Base-by-base conservation (phyloP, 202 grass and related monocot genomes). In the Setaria viridis region DNA sequence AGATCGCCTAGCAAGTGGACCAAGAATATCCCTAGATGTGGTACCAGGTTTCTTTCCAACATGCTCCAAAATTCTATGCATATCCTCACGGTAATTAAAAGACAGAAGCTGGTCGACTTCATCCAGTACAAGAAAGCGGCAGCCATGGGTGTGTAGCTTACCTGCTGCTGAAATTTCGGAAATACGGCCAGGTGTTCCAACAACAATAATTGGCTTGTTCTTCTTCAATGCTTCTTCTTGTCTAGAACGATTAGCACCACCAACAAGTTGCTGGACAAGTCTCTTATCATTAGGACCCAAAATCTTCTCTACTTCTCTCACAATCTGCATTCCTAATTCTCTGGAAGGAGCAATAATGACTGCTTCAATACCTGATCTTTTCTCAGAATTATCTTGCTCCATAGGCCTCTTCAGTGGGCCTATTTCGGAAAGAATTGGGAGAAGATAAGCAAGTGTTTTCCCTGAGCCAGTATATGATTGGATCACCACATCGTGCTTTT, bases 171-270 rank as follows among this genome's bases (percentile, higher is more conserved):
- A 99, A 78, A 99, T 92, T 88, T 99, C 96, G n/a, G 93, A 89
- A 81, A 99, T 94, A 34, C 93, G 93, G 4, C 93, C 96, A 60
- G 96, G 93, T 59, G 96, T 95, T 30, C 96, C 96, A 21, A 95
- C 93, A 66, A 92, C 90, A 77, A 99, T 91, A 65, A 94, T 50
- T 71, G 93, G 96, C 45, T 91, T 99, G 80, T 94, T 99, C 82
- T 94, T 99, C 93, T 96, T 99, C 71, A 99, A 67, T 71, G 90
- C 93, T 83, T 94, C 97, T 88, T 95, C 93, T 83, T 99, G 93
- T 42, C 93, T 92, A 5, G 90, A 94, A 19, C 90, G 81, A 55
- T 99, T 99, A 62, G 96, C 93, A 57, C 96, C 96, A 0, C 96
- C 96, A 33, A 99, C 90, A 70, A 96, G 93, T 69, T 99, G 93